Percentiles rank a stretch among this genome's conserved stretches.
phyloP scores from a whole-genome alignment of 768 basidiomycete species.

The Leccinellum rugosiceps region DNA sequence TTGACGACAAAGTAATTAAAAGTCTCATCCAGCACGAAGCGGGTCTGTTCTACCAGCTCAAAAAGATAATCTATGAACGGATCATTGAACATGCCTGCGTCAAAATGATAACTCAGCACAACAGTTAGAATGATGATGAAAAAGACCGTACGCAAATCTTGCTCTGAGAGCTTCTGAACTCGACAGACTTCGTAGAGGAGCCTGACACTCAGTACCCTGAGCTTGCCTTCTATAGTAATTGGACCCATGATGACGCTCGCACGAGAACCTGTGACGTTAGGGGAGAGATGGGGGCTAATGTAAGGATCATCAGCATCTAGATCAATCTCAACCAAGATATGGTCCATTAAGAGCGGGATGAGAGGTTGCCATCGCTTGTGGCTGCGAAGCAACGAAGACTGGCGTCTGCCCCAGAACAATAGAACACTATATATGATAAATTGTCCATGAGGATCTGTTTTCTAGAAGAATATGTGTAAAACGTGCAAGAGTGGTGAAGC shows the following conservation, averaged over 20 bases:
- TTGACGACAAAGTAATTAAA: conserved; percentile 97
- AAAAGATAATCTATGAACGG: conserved; percentile 86
- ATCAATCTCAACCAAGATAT: conserved; percentile 79
- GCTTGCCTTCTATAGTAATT: conserved; percentile 80
- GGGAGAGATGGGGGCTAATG: conserved; percentile 36
- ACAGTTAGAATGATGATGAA: neutral
- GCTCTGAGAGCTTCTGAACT: conserved; percentile 75
- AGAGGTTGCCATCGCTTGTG: conserved; percentile 83
- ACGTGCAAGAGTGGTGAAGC: neutral
- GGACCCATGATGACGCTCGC: conserved; percentile 40
- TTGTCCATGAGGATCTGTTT: conserved; percentile 81
- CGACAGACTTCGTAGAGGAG: conserved; percentile 92
- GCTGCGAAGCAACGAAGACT: conserved; percentile 68
- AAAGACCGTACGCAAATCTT: conserved; percentile 68
- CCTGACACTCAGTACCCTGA: conserved; percentile 66
- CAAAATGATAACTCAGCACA: conserved; percentile 3
- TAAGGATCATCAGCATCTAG: conserved; percentile 65
- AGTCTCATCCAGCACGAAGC: conserved; percentile 82
- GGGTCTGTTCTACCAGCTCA: conserved; percentile 90
- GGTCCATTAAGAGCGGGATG: conserved; percentile 80
- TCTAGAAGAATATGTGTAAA: conserved; percentile 39
- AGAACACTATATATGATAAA: conserved; percentile 77
- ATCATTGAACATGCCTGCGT: conserved; percentile 74
- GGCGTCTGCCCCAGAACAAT: conserved; percentile 70
- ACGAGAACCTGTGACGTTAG: conserved; percentile 25